Evolutionary conservation across 192 early-diverging fungal genomes (phyloP).

Genomic region (Gigaspora rosea): DNA sequence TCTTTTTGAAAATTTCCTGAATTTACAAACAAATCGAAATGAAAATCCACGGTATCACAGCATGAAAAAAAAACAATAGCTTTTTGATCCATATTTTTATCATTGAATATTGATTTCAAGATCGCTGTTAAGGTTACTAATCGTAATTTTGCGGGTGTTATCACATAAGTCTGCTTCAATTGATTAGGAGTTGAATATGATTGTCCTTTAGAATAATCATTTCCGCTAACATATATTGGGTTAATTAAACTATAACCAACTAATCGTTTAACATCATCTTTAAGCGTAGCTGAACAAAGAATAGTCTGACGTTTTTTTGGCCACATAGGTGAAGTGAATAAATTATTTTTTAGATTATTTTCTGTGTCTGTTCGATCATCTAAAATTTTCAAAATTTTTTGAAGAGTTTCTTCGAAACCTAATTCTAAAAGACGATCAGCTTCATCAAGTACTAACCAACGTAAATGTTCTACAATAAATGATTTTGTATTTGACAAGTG

Average conservation of each 20-base stretch:
- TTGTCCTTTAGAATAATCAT: constrained; percentile 38
- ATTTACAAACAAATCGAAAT: constrained; percentile 80
- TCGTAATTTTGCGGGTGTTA: constrained; percentile 90
- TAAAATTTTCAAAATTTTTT: constrained; percentile 66
- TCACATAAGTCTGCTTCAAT: constrained; percentile 82
- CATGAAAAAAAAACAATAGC: constrained; percentile 94
- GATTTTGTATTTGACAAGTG: constrained; percentile 83
- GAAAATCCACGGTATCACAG: constrained; percentile 95
- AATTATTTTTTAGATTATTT: constrained; percentile 34
- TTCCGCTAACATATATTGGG: constrained; percentile 79
- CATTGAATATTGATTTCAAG: constrained; percentile 58
- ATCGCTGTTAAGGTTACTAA: constrained; percentile 81
- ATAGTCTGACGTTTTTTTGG: constrained; percentile 72
- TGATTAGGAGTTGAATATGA: constrained; percentile 80
- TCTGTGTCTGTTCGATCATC: constrained; percentile 51
- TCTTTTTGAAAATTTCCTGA: constrained; percentile 50
- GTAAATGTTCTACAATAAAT: constrained; percentile 80
- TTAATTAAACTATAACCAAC: constrained; percentile 77
- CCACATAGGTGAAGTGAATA: constrained; percentile 42
- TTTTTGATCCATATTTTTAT: constrained; percentile 48
- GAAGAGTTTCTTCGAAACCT: constrained; percentile 84
- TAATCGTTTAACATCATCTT: constrained; percentile 79
- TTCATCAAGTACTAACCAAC: constrained; percentile 98
- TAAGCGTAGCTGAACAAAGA: constrained; percentile 91
- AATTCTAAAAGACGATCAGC: constrained; percentile 95